phyloP scores from a whole-genome alignment of 805 yeast genomes.

The Maudiozyma saulgeensis region DNA sequence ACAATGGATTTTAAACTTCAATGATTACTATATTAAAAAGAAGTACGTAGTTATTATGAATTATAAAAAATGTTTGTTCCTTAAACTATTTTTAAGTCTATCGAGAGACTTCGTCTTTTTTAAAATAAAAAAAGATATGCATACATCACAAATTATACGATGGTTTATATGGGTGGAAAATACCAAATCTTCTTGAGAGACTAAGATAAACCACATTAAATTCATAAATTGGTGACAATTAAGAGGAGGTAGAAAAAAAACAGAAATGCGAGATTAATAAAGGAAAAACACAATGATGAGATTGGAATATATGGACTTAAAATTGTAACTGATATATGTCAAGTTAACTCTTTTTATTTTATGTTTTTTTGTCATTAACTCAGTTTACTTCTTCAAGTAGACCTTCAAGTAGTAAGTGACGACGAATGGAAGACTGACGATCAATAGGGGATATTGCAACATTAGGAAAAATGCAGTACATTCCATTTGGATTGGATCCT shows the following conservation, averaged over 20 bases:
- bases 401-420: slow-evolving; percentile 29
- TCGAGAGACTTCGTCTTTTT: background rate
- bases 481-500: slow-evolving; percentile 56
- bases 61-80: background rate
- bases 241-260: too few species aligned
- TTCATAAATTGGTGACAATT: too few species aligned
- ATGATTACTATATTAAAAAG: background rate
- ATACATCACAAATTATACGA: background rate
- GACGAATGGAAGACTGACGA: slow-evolving; percentile 63
- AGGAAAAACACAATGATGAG: background rate
- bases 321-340: background rate
- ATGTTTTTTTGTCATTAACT: too few species aligned
- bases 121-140: background rate
- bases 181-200: too few species aligned
- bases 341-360: background rate
- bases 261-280: background rate
- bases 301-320: background rate
- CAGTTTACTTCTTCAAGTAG: slow-evolving; percentile 21
- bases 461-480: slow-evolving; percentile 70
- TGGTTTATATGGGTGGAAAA: background rate
- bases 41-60: background rate
- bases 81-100: background rate
- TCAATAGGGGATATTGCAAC: slow-evolving; percentile 60
- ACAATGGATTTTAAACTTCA: background rate
- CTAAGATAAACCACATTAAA: too few species aligned